Evolutionary conservation across 257 asterid species (phyloP), one percentile per base, ranked within the genome.

Genomic region (Ilex aquifolium): DNA sequence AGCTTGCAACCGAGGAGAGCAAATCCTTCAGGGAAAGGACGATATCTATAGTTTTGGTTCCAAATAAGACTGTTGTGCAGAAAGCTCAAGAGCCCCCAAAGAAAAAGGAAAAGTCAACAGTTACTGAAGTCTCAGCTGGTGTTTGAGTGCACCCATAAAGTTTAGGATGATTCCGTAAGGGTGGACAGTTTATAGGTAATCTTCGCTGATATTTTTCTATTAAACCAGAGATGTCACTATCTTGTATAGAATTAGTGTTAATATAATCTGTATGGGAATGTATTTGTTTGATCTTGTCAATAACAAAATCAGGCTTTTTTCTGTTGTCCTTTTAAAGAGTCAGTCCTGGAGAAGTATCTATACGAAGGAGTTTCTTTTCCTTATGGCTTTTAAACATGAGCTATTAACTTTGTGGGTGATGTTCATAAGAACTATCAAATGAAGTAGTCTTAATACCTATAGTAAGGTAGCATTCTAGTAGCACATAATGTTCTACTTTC

Each of bases 1-100:
- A 90, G 99, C 82, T 87, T 48, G 99, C 88, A 31, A 61, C 75
- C 0, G 95, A 85, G 84, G 99, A 93, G 78, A 69, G 72, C 72
- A 93, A 93, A 71, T 83, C 65, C 68, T 90, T 93, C 79, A 70
- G 65, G 44, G 97, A 85, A 70, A 80, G 88, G 71, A 87, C 87
- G 72, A 75, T 90, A 9, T 93, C 82, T 59, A 68, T 90, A 36
- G 54, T 93, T 58, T 64, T 93, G 85, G 74, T 83, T 55, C 99
- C 99, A n/a, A 93, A 93, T 79, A 90, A 90, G 85, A 75, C 77
- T 16, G 30, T 79, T 65, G 63, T 36, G 65, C 90, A 78, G 77
- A 90, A 83, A 67, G 56, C 79, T 66, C 89, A 79, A 57, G 96
- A 90, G 51, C 75, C 76, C 13, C 85, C 92, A 29, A 84, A 76